Evolutionary conservation across 2,329 filamentous ascomycete species (phyloP).

Genomic region (Zasmidium angulare): DNA sequence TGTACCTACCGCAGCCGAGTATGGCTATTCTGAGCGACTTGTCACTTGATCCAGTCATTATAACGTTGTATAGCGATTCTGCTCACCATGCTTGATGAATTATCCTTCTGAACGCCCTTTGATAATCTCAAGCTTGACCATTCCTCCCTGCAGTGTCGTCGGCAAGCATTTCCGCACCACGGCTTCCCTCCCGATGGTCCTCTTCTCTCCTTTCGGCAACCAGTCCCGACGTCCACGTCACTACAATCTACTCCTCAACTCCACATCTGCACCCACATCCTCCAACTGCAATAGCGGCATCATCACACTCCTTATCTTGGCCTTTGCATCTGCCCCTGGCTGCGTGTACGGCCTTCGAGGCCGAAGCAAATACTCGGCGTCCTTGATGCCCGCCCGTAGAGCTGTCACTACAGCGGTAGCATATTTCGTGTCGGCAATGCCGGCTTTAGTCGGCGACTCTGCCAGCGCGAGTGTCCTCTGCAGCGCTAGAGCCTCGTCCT

Average conservation of each 20-base stretch:
- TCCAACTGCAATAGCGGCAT: constrained; percentile 25
- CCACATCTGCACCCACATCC: neutral
- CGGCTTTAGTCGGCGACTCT: constrained; percentile 64
- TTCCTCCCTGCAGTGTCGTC: neutral
- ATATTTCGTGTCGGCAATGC: constrained; percentile 69
- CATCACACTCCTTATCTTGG: constrained; percentile 41
- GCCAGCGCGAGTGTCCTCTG: constrained; percentile 64
- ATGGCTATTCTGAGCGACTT: constrained; percentile 3
- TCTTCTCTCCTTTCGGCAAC: neutral
- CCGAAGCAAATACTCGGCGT: constrained; percentile 55
- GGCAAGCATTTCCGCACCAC: neutral
- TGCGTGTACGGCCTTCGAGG: constrained; percentile 61
- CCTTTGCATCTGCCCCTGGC: constrained; percentile 42
- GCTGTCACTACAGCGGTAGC: constrained; percentile 62
- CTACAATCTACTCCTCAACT: constrained; percentile 4
- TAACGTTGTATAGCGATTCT: neutral
- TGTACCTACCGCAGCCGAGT: constrained; percentile 9
- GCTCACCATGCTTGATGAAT: neutral
- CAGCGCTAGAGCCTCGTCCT: constrained; percentile 59
- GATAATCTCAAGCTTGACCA: neutral
- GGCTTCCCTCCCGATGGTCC: neutral
- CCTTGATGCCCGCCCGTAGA: constrained; percentile 56
- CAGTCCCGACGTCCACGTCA: neutral
- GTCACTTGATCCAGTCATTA: neutral
- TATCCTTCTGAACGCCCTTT: neutral